These are phyloP conservation scores for Wilhelminamyces savonicus DNA, from an alignment of 805 yeast genomes.

Conservation along the genomic window DNA sequence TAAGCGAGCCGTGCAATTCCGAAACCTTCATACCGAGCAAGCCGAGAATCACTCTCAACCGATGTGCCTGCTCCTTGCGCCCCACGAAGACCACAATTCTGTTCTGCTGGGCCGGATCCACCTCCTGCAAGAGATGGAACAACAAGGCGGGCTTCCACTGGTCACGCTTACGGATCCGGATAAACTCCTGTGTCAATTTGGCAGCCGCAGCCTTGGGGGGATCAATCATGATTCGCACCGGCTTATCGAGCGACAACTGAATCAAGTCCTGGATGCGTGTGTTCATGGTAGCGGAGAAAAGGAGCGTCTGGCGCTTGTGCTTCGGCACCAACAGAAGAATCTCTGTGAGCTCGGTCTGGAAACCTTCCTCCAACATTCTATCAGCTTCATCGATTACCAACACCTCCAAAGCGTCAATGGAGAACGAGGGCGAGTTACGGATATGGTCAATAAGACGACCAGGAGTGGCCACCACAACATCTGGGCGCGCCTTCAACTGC, in stretches of 20 bases:
- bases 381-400: conserved; percentile 97
- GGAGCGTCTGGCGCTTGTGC: conserved; percentile 83
- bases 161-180: conserved; percentile 89
- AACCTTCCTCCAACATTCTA: conserved; percentile 98
- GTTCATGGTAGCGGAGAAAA: conserved; percentile 98
- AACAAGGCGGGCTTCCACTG: conserved; percentile 76
- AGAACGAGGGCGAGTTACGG: conserved; percentile 88
- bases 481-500: conserved; percentile 87
- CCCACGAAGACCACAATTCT: conserved; percentile 88
- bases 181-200: conserved; percentile 90
- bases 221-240: conserved; percentile 92
- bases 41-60: conserved; percentile 69
- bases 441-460: conserved; percentile 98
- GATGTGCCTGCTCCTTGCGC: conserved; percentile 87
- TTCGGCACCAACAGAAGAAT: conserved; percentile 78
- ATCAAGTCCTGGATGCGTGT: conserved; percentile 83
- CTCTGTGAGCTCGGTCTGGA: conserved; percentile 90
- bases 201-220: conserved; percentile 93
- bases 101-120: conserved; percentile 57
- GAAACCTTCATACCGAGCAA: conserved; percentile 70
- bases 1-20: conserved; percentile 76
- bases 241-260: conserved; percentile 80
- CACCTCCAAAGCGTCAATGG: conserved; percentile 86
- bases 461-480: conserved; percentile 95
- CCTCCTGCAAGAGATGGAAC: conserved; percentile 59